phyloP scores from a whole-genome alignment of 225 moss, liverwort and hornwort species.

The Sphagnum contortum region DNA sequence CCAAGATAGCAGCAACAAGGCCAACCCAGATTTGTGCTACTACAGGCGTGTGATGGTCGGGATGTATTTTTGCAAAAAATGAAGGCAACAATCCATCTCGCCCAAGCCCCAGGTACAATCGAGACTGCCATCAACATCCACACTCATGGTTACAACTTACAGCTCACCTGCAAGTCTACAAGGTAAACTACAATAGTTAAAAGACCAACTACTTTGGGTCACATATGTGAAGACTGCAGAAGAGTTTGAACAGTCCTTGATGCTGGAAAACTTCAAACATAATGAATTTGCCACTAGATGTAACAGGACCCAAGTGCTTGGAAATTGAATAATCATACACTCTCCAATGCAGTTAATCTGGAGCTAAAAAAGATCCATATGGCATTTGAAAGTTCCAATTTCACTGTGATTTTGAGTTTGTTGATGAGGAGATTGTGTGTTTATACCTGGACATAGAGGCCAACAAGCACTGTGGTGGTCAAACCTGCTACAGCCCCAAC shows the following conservation, averaged over 20 bases:
- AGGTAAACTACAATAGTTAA: too few species aligned
- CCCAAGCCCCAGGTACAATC: slow-evolving; percentile 84
- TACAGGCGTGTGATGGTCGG: slow-evolving; percentile 66
- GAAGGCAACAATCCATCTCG: slow-evolving; percentile 86
- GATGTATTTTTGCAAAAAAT: slow-evolving; percentile 63
- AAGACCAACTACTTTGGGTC: too few species aligned
- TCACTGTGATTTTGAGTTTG: too few species aligned
- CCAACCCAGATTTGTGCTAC: slow-evolving; percentile 92
- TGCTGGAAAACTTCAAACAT: too few species aligned
- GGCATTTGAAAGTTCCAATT: too few species aligned
- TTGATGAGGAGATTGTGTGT: neutral
- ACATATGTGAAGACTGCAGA: too few species aligned
- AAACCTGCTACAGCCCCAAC: slow-evolving; percentile 93
- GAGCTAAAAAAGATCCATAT: too few species aligned
- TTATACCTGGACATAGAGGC: slow-evolving; percentile 89
- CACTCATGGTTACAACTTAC: neutral
- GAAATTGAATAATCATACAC: too few species aligned
- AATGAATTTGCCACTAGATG: too few species aligned
- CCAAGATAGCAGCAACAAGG: slow-evolving; percentile 58
- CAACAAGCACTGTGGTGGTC: slow-evolving; percentile 87
- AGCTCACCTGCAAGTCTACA: neutral
- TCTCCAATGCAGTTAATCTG: too few species aligned
- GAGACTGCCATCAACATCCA: slow-evolving; percentile 48
- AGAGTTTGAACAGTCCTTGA: too few species aligned
- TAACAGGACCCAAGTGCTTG: too few species aligned